These are phyloP conservation scores for Fusarium globosum DNA, from an alignment of 2,329 filamentous ascomycete species.

Conservation along the genomic window DNA sequence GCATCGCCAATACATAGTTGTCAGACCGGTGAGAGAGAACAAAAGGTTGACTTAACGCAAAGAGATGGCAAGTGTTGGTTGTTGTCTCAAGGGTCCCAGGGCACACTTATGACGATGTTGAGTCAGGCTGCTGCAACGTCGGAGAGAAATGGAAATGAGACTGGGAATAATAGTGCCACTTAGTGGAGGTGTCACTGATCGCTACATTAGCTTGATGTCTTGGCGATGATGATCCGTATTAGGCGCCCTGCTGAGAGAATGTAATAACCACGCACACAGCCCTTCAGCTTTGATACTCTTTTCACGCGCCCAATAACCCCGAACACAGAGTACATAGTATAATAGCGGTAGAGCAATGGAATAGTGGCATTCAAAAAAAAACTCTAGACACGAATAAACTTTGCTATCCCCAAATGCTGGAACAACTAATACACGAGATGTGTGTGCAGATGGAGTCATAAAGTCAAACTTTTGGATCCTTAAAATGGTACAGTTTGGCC, in stretches of 20 bases:
- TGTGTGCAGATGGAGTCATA: neutral
- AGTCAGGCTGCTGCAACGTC: slow-evolving; percentile 16
- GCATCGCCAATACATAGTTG: neutral
- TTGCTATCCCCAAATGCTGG: neutral
- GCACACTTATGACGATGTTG: slow-evolving; percentile 8
- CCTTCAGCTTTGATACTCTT: neutral
- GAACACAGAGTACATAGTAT: neutral
- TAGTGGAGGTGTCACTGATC: slow-evolving; percentile 15
- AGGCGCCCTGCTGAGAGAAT: slow-evolving; percentile 16
- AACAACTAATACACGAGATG: neutral
- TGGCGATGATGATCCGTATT: slow-evolving; percentile 23
- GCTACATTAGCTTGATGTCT: slow-evolving; percentile 8
- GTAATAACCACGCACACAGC: slow-evolving; percentile 1
- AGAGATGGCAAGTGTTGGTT: slow-evolving; percentile 4
- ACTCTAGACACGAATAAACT: neutral
- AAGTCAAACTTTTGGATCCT: slow-evolving; percentile 11
- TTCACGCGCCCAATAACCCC: neutral
- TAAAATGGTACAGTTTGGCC: neutral
- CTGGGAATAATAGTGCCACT: slow-evolving; percentile 30
- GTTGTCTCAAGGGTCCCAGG: slow-evolving; percentile 15
- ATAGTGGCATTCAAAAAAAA: neutral
- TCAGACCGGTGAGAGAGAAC: slow-evolving; percentile 10
- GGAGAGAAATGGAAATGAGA: slow-evolving; percentile 32
- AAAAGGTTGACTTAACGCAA: neutral
- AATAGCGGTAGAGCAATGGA: neutral